Evolutionary conservation across 2,329 filamentous ascomycete genomes (phyloP), one percentile per base, ranked within the genome.

Genomic region (Grosmannia penicillata): DNA sequence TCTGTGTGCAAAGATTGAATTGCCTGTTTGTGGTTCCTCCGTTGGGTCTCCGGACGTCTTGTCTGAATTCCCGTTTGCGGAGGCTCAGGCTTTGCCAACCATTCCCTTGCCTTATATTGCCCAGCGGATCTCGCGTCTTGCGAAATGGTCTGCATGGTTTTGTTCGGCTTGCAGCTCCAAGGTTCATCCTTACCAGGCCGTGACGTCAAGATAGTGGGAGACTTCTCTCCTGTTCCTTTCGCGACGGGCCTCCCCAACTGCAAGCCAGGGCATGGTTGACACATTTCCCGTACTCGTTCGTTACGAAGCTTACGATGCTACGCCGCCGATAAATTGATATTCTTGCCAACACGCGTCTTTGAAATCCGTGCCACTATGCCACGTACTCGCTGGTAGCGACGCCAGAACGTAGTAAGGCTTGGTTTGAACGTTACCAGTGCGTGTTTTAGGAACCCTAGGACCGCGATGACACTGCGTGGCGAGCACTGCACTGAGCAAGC

Each of bases 1-100:
- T 94, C 86, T 82, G 75, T 78, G 81, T 93, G 86, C 86, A 83
- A 68, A 94, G 69, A 94, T 71, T 42, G 61, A 72, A 25, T 11
- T 33, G 26, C 33, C 37, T 37, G 35, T 28, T 31, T 18, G 59
- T 59, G 56, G 49, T 50, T n/a, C 53, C 53, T 40, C 41, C 56
- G 60, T 59, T 55, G 58, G 60, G 53, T 43, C 15, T 11, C 48
- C 50, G 47, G 50, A 59, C 71, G 71, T 75, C 65, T 72, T 75
- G 71, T 51, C 46, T 39, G 43, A 43, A 35, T 38, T 40, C 41
- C 33, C 59, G 56, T 48, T 39, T 48, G 23, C 26, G 27, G 36
- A 37, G 42, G 39, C 51, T 52, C 51, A 54, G 50, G 51, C 54
- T 50, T 51, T 40, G 48, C 59, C 58, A 55, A 48, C 44, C 46